Evolutionary conservation across 371 early-diverging fungal species (phyloP), one percentile per base, ranked within the genome.

Genomic region (Coemansia sp.): DNA sequence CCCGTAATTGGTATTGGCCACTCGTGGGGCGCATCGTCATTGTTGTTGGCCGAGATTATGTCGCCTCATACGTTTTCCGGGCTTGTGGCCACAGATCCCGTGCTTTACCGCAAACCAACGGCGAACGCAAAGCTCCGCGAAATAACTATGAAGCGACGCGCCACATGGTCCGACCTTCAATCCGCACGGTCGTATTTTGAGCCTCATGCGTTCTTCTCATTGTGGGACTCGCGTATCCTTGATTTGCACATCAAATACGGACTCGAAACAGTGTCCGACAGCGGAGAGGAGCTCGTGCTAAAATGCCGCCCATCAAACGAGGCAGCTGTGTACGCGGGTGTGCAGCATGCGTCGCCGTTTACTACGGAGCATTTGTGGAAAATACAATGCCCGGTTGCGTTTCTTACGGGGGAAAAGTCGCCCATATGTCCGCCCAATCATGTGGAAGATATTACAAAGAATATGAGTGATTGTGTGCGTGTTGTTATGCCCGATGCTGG

Each of bases 1-100:
- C 37, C 25, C 23, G 33, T 71, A 1, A 39, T 79, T 9, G 79
- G 79, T 0, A 62, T 79, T 14, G 79, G 79, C 11, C 79, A 79
- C 51, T 79, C 79, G 18, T 79, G 72, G 70, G 79, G 79, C 16
- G 79, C 72, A 0, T 26, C 74, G 1, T 75, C 77, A 28, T 6
- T 79, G 55, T 69, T 79, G 14, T 52, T 79, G 8, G 67, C 72
- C 1, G 79, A 79, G 33, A 55, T 68, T 9, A 60, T 79, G 47
- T 47, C 54, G 0, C 75, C 75, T 5, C 48, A 33, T 28, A 67
- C 75, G 6, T 75, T 75, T 37, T 12, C 52, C 2, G 59, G 52
- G 7, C 53, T 75, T 18, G 44, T 75, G 0, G 59, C 67, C 21
- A 71, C 75, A 47, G 75, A 75, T 16, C 75, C 75, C 1, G 71